These are phyloP conservation scores for Wallacemonas sp. DNA, from an alignment of 208 protist genomes.

Conservation along the genomic window DNA sequence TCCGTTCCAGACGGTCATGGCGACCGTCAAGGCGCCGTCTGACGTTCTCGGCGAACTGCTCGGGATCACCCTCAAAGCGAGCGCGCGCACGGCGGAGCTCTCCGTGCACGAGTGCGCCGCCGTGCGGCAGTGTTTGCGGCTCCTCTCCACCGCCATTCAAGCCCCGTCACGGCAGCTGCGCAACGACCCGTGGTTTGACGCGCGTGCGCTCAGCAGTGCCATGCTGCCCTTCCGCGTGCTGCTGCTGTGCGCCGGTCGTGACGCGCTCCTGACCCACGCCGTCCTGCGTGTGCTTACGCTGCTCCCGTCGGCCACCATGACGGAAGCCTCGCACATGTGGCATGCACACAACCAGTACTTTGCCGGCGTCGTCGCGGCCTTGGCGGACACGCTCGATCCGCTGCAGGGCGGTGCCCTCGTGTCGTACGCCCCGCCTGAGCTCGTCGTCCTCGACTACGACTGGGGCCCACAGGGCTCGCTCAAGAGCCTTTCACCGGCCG, in stretches of 20 bases:
- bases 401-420: not conserved
- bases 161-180: constrained; percentile 51
- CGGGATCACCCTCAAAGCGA: constrained; percentile 44
- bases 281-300: constrained; percentile 66
- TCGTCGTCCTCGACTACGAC: constrained; percentile 67
- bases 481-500: constrained; percentile 1
- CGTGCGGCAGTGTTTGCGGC: constrained; percentile 68
- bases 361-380: constrained; percentile 8
- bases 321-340: constrained; percentile 53
- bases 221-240: constrained; percentile 59
- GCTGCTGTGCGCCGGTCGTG: constrained; percentile 29
- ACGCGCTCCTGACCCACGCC: constrained; percentile 45
- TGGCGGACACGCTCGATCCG: constrained; percentile 17
- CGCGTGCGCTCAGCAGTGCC: constrained; percentile 58
- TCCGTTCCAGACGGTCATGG: constrained; percentile 71
- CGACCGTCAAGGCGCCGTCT: constrained; percentile 63
- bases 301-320: constrained; percentile 53
- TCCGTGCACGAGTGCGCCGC: constrained; percentile 59
- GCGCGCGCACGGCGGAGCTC: constrained; percentile 51
- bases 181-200: constrained; percentile 74
- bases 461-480: constrained; percentile 18
- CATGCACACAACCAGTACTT: constrained; percentile 32
- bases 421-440: constrained; percentile 49
- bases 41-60: constrained; percentile 80
- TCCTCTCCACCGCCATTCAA: constrained; percentile 63